Evolutionary conservation across 768 basidiomycete genomes (phyloP), one percentile per base, ranked within the genome.

Genomic region (Collybiopsis luxurians): DNA sequence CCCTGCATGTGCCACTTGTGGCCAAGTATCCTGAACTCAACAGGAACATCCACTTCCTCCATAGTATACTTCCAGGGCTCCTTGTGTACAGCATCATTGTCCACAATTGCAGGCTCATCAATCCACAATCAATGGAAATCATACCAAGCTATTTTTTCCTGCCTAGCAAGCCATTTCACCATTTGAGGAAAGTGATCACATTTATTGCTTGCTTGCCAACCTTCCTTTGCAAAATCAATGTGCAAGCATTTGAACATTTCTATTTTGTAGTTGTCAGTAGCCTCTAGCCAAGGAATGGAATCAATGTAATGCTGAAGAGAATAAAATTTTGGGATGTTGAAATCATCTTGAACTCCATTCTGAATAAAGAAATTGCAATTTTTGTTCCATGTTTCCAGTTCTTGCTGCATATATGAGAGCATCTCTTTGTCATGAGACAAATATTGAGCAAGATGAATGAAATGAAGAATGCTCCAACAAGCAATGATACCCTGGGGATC

Each of bases 311-410:
- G 69, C 12, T 44, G 6, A 31, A 7, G 59, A 39, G 2, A 62
- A 57, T 48, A 67, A 63, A 68, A 28, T 57, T 73, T 73, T 1
- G 71, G 66, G 19, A 73, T 66, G 44, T 67, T 68, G 57, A 73
- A 68, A 40, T 67, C n/a, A n/a, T n/a, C n/a, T n/a, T n/a, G n/a
- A 56, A 3, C 58, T 46, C 9, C 71, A 59, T 1, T 67, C 59
- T 2, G 60, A 61, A 6, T 57, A 46, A 36, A 27, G 7, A 47
- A 47, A 5, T 5, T 5, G 5, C 43, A 5, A 17, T 44, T n/a
- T 44, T 44, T 24, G 15, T 21, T 4, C 46, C 46, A 47, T 15
- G 23, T 26, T 7, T 13, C n/a, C n/a, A 47, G 23, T 5, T 12
- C 46, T 6, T 47, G 48, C 30, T 34, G 3, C 60, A 51, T 56